Evolutionary conservation across 306 rosid genomes (phyloP), one percentile per base, ranked within the genome.

Genomic region (Lablab purpureus): DNA sequence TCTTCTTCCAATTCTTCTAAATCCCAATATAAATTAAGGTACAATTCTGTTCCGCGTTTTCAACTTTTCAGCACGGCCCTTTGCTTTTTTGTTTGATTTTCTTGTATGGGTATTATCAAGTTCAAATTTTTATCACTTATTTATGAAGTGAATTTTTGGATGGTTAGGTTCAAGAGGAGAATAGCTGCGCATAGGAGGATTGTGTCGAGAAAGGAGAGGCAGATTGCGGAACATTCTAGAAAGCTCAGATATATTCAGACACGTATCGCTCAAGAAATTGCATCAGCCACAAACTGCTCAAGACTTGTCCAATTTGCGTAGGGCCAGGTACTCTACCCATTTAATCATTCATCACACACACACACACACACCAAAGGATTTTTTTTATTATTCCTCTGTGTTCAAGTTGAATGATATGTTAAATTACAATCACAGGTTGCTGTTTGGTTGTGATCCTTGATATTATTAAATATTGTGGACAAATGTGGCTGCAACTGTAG

Each of bases 131-230:
- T 82, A 46, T 50, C 40, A 12, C 36, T 58, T 34, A 10, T 10
- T 58, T 54, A 0, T 73, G 18, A 47, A 4, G 3, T 43, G 15
- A 43, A 5, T 6, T 4, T 37, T 25, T 50, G 17, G 50, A 1
- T 76, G 81, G 37, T 76, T 9, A 94, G 97, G 86, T 89, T 87
- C 32, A 89, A 85, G 91, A 88, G 86, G 85, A 90, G 68, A 84
- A 37, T 73, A 25, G 90, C 86, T 14, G 91, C 92, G 30, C 91
- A 90, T 50, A 70, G 60, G 52, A 91, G 92, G 71, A 85, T 59
- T 28, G 30, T 89, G 54, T 80, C 89, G 60, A 84, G 97, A 81
- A 94, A 91, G 81, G 90, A 91, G 80, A 90, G 96, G 41, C 90
- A 91, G 83, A 71, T 90, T 79, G 21, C 67, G 0, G 94, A 88